Evolutionary conservation across 2,329 filamentous ascomycete species (phyloP).

Genomic region (Fusarium redolens): DNA sequence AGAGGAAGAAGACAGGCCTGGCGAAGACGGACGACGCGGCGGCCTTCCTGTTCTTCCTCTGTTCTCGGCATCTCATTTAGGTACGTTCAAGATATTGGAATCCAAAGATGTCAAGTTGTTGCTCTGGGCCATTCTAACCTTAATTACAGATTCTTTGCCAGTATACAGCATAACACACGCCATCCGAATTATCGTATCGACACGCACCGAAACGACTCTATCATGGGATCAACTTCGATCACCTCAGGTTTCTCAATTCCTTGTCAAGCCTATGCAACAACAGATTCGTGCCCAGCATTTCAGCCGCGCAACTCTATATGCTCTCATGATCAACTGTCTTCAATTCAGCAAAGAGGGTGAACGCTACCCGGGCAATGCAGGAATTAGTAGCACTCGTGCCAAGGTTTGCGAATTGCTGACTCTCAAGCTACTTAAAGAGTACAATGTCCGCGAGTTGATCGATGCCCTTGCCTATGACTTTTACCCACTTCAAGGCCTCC

Average conservation of each 20-base stretch:
- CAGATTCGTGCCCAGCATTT: slow-evolving; percentile 87
- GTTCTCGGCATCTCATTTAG: slow-evolving; percentile 82
- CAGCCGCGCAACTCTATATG: slow-evolving; percentile 86
- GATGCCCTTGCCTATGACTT: slow-evolving; percentile 96
- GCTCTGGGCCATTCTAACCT: slow-evolving; percentile 11
- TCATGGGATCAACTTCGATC: slow-evolving; percentile 95
- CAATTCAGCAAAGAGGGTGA: slow-evolving; percentile 92
- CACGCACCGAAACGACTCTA: slow-evolving; percentile 89
- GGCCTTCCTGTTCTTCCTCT: slow-evolving; percentile 71
- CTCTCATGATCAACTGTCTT: slow-evolving; percentile 90
- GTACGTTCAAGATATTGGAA: slow-evolving; percentile 55
- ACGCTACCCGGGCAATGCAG: slow-evolving; percentile 83
- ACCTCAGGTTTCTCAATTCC: slow-evolving; percentile 95
- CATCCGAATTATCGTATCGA: slow-evolving; percentile 84
- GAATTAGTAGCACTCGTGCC: slow-evolving; percentile 84
- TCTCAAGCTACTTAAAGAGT: slow-evolving; percentile 90
- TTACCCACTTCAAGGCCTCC: slow-evolving; percentile 86
- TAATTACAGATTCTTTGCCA: slow-evolving; percentile 78
- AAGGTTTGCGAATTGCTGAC: slow-evolving; percentile 91
- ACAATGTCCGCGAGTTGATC: slow-evolving; percentile 87
- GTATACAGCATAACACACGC: slow-evolving; percentile 92
- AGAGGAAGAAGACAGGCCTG: slow-evolving; percentile 57
- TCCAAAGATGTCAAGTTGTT: not conserved
- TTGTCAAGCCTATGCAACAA: slow-evolving; percentile 94
- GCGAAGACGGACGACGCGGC: slow-evolving; percentile 45